A percentile compares a stretch with the other conserved stretches of the same genome.
phyloP scores from a whole-genome alignment of 139 green algal genomes.

The Micractinium sp. region DNA sequence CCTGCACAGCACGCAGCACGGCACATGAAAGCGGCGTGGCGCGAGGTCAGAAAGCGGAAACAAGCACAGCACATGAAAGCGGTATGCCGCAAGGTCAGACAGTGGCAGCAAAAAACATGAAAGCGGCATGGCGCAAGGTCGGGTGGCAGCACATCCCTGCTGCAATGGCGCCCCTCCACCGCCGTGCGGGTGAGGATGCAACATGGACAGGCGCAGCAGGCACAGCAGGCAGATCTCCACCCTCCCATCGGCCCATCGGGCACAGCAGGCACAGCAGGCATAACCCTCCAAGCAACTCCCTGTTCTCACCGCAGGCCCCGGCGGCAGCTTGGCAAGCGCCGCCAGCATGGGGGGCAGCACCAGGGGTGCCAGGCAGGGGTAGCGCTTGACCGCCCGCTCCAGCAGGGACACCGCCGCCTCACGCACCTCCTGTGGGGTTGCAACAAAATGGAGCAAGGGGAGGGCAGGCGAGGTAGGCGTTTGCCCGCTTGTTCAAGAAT shows the following conservation, averaged over 20 bases:
- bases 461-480: too few relatives aligned
- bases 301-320: not conserved
- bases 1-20: not conserved
- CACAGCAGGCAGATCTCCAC: not conserved
- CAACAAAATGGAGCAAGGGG: not conserved
- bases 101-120: too few relatives aligned
- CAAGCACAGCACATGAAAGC: not conserved
- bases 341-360: constrained; percentile 52
- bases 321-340: constrained; percentile 59
- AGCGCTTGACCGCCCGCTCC: constrained; percentile 66
- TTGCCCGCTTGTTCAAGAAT: too few relatives aligned
- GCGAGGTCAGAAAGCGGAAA: too few relatives aligned
- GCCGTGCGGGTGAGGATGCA: too few relatives aligned
- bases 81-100: too few relatives aligned
- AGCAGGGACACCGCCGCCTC: constrained; percentile 38
- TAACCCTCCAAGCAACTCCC: not conserved
- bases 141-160: too few relatives aligned
- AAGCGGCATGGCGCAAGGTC: too few relatives aligned
- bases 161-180: too few relatives aligned
- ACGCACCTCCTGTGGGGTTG: not conserved
- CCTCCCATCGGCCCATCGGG: too few relatives aligned
- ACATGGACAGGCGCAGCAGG: not conserved
- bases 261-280: too few relatives aligned
- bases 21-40: too few relatives aligned
- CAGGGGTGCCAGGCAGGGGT: constrained; percentile 52